Base-by-base conservation (phyloP, 495 filamentous ascomycete genomes). In the Glonium stellatum region DNA sequence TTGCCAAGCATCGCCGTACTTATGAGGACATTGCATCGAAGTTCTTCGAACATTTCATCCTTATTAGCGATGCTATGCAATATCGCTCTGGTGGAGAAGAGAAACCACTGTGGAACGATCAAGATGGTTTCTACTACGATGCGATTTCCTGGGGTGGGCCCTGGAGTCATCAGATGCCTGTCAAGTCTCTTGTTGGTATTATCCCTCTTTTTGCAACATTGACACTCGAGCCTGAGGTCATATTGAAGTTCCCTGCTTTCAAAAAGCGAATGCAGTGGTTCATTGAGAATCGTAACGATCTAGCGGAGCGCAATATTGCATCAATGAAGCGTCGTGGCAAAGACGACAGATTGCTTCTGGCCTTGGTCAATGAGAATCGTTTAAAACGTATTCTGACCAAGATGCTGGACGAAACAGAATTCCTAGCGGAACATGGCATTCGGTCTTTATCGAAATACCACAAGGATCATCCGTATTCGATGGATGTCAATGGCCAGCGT, bases 11-110 rank as follows among this genome's bases (percentile, higher is more conserved):
- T 70, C 84, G 92, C 12, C 84, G 92, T n/a, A 95, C 86, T 47
- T 97, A 97, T 70, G 92, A 97, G 77, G 92, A 97, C 63, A 96
- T 97, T 75, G 92, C 92, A 1, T 92, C 89, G 50, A 97, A 97
- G 71, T 97, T 97, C 79, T 97, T 97, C 68, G 92, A 97, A 73
- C 92, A 97, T 70, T 97, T 97, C 73, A 86, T 97, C 63, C 85
- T 96, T 67, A 97, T 97, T 70, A 93, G 88, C 71, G 92, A 97
- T 77, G 92, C 92, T 34, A 96, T 97, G 92, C 95, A 92, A 4
- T 96, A 87, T 74, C 83, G 88, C 19, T 79, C 81, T 56, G 90
- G 87, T 5, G 83, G 82, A 46, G 85, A 89, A 70, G 87, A 90
- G 59, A 82, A 87, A 60, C 95, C 90, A 22, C 76, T 97, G 1